These are phyloP conservation scores for Barnettozyma sucrosica DNA, from an alignment of 805 yeast genomes.

Conservation along the genomic window DNA sequence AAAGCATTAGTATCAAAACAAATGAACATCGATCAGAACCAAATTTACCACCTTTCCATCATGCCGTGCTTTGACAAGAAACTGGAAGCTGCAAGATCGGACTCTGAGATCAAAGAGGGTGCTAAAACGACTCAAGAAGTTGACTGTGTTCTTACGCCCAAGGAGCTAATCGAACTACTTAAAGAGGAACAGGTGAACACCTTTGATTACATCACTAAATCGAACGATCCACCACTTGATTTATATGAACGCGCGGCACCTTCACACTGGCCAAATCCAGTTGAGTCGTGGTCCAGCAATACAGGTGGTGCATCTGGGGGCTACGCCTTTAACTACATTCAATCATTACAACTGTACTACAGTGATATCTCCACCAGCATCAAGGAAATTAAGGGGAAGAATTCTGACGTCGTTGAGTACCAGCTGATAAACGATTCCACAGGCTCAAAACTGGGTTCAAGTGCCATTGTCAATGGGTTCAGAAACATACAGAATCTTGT, in stretches of 20 bases:
- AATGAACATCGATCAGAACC: conserved; percentile 23
- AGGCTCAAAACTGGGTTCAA: conserved; percentile 40
- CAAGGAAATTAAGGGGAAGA: conserved; percentile 54
- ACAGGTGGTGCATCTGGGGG: conserved; percentile 88
- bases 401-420: conserved; percentile 64
- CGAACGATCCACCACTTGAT: conserved; percentile 13
- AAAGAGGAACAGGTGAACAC: conserved; percentile 44
- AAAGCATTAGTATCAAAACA: conserved; percentile 45
- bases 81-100: conserved; percentile 87
- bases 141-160: conserved; percentile 91
- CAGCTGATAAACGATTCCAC: conserved; percentile 39
- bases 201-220: conserved; percentile 21
- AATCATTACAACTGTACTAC: conserved; percentile 29
- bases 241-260: conserved; percentile 44
- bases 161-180: conserved; percentile 71
- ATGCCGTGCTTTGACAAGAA: conserved; percentile 99
- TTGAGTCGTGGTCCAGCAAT: conserved; percentile 65
- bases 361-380: conserved; percentile 25
- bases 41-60: conserved; percentile 73
- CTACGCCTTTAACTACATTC: conserved; percentile 66
- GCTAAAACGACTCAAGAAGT: conserved; percentile 50
- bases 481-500: conserved; percentile 92
- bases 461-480: conserved; percentile 82
- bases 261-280: conserved; percentile 50
- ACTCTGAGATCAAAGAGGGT: conserved; percentile 23